Conservation (phyloP, 805 yeast genomes). For the Sugiyamaella marilandica region DNA sequence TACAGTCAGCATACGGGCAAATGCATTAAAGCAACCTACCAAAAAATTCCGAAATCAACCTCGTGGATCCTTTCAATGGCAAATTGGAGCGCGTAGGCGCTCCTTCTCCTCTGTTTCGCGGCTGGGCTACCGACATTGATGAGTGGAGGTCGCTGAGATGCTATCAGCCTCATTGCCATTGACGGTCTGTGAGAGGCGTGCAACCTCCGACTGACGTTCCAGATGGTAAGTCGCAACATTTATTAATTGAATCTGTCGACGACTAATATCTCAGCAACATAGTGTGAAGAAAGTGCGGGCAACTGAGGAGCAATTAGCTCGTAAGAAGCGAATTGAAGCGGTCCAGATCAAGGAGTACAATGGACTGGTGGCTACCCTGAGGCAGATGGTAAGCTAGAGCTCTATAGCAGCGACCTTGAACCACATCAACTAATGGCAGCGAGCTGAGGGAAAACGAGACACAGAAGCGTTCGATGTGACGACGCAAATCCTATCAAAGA, state of each 20-base stretch:
- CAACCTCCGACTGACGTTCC: neutral
- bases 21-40: constrained; percentile 30
- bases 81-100: constrained; percentile 44
- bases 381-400: neutral
- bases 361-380: constrained; percentile 32
- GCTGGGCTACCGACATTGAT: constrained; percentile 15
- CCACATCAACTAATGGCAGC: constrained; percentile 25
- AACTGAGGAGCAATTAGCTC: constrained; percentile 49
- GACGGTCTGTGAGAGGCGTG: neutral
- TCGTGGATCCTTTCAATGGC: constrained; percentile 73
- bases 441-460: constrained; percentile 27
- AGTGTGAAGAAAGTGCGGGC: constrained; percentile 60
- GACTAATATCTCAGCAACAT: constrained; percentile 41
- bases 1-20: constrained; percentile 8
- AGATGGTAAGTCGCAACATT: neutral
- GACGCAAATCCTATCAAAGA: constrained; percentile 51
- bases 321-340: constrained; percentile 55
- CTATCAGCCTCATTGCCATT: neutral
- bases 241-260: neutral
- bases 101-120: constrained; percentile 11
- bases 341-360: constrained; percentile 55
- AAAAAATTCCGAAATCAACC: constrained; percentile 76
- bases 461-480: constrained; percentile 48
- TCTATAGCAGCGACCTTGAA: no score
- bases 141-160: neutral